Evolutionary conservation across 2,329 filamentous ascomycete genomes (phyloP), one percentile per base, ranked within the genome.

Genomic region (Stemphylium lycopersici): DNA sequence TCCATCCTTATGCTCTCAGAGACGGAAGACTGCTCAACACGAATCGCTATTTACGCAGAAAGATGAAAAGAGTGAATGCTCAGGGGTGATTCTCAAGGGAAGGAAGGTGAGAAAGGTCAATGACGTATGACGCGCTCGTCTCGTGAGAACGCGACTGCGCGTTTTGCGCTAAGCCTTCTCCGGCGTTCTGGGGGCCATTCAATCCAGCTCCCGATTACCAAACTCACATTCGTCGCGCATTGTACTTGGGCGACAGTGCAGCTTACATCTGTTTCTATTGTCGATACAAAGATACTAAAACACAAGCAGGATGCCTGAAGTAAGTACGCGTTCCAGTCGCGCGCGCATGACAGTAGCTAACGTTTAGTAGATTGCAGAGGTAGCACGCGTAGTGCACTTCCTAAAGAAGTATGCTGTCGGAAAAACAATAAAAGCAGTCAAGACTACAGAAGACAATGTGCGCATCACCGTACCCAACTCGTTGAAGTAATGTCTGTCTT

Each of bases 301-400:
- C 10, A 12, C 15, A 13, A 67, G 11, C 39, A 60, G 40, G 26
- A 76, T 76, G 73, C 74, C 74, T 59, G 74, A 76, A 71, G 74
- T 74, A 58, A 48, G 61, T 41, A 43, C 52, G 48, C 45, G 36
- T 32, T 36, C 39, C 20, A 33, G 15, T 52, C 31, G 13, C 29
- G 36, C 42, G 22, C 20, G 22, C 20, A 54, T 13, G 10, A 40
- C 16, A 29, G 4, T 20, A 32, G 50, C 55, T 68, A 37, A 66
- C 52, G 10, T 22, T 20, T 24, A 36, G 26, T 44, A 81, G 78
- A 81, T 82, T 41, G 79, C 76, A 32, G 80, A 82, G 70, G 89
- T 97, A 62, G 90, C 91, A 16, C 90, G 93, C 38, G 85, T 93
- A 62, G 91, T 96, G 44, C 90, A 96, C 73, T 96, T 88, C 72